Conservation (phyloP, 108 stramenopile species). For the Aurantiochytrium sp. region DNA sequence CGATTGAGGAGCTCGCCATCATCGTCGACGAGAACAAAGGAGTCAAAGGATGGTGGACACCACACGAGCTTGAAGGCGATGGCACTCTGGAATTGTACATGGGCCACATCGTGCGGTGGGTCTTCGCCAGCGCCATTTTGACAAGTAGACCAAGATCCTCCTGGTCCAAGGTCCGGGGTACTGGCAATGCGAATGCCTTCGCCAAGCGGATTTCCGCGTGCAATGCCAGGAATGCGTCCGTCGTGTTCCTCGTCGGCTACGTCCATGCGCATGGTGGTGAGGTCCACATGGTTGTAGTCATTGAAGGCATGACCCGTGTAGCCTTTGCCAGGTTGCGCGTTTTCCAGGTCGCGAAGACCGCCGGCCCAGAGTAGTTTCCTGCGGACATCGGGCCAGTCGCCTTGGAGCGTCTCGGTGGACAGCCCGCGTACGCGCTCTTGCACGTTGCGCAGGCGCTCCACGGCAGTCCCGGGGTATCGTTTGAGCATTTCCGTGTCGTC, state of each 20-base stretch:
- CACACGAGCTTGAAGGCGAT: slow-evolving; percentile 83
- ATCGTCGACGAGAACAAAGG: slow-evolving; percentile 79
- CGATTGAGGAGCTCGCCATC: slow-evolving; percentile 45
- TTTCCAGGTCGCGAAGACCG: slow-evolving; percentile 63
- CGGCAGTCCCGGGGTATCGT: slow-evolving; percentile 20
- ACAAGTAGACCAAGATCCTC: slow-evolving; percentile 77
- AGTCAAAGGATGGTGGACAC: slow-evolving; percentile 66
- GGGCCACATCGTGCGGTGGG: slow-evolving; percentile 79
- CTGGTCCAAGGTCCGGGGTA: slow-evolving; percentile 70
- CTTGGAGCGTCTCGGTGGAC: slow-evolving; percentile 45
- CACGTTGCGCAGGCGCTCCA: slow-evolving; percentile 33
- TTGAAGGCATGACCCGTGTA: slow-evolving; percentile 85
- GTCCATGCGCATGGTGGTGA: slow-evolving; percentile 70
- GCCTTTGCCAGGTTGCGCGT: slow-evolving; percentile 66
- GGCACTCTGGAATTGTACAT: slow-evolving; percentile 71
- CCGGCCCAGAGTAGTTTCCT: slow-evolving; percentile 77
- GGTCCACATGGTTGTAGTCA: slow-evolving; percentile 80
- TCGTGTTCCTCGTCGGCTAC: slow-evolving; percentile 66
- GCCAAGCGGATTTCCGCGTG: slow-evolving; percentile 66
- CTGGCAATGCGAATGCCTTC: slow-evolving; percentile 70
- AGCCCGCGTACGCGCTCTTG: slow-evolving; percentile 55
- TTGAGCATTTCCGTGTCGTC: no score
- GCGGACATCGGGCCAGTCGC: slow-evolving; percentile 66
- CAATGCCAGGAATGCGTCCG: slow-evolving; percentile 65
- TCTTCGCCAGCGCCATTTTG: slow-evolving; percentile 51